A percentile compares a stretch with the other conserved stretches of the same genome.
phyloP scores from a whole-genome alignment of 2,329 filamentous ascomycete species.

The Aspergillus fumigatus region DNA sequence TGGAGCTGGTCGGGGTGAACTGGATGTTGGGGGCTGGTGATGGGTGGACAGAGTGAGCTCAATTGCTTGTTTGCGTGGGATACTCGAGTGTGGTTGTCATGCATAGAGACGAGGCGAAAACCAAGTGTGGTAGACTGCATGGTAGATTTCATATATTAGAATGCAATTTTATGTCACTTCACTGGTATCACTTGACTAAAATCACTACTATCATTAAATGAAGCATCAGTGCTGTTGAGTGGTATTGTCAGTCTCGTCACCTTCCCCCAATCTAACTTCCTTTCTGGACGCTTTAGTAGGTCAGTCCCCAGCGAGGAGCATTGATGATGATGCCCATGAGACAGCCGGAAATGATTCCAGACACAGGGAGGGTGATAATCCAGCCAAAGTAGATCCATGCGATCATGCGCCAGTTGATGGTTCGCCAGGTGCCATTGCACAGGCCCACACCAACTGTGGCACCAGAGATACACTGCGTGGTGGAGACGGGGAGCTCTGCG shows the following conservation, averaged over 20 bases:
- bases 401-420: conserved; percentile 20
- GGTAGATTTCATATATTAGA: not conserved
- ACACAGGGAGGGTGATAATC: conserved; percentile 13
- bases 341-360: conserved; percentile 15
- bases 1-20: conserved; percentile 12
- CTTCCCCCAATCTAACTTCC: too few relatives aligned
- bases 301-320: conserved; percentile 14
- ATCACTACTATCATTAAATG: not conserved
- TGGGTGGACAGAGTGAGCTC: conserved; percentile 7
- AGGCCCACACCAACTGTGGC: conserved; percentile 17
- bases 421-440: conserved; percentile 16
- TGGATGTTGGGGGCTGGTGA: conserved; percentile 16
- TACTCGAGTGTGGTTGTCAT: too few relatives aligned
- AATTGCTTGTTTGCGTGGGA: not conserved
- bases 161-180: not conserved
- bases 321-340: conserved; percentile 15
- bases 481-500: conserved; percentile 15
- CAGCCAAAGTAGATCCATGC: conserved; percentile 18
- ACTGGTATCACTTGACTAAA: not conserved
- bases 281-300: not conserved
- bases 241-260: not conserved
- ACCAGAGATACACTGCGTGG: conserved; percentile 16
- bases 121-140: not conserved
- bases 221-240: not conserved
- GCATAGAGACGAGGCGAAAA: not conserved